Base-by-base conservation (phyloP, 2,329 filamentous ascomycete genomes). In the Cladosporium halotolerans region DNA sequence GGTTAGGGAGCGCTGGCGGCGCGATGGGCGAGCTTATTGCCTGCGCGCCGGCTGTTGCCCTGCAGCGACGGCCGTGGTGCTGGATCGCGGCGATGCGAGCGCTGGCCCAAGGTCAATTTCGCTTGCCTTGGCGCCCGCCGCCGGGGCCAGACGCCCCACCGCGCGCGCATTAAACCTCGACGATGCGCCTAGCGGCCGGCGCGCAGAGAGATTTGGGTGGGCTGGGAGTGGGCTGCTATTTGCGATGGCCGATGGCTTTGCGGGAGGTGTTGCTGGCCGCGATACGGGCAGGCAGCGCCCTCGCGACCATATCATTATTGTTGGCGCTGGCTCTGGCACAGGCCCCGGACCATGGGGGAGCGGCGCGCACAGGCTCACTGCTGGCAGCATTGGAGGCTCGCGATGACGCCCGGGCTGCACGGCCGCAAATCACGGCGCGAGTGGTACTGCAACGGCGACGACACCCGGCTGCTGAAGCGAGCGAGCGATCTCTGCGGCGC, bases 211-310 rank as follows among this genome's bases (percentile, higher is more conserved):
- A 51, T 51, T 51, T 23, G 48, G 48, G 48, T 51, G 48, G 48
- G 48, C 40, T 51, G 48, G 48, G 48, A 51, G 48, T 51, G 48
- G 48, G 48, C 48, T 51, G 44, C 44, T 31, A 51, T 51, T 51
- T 51, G 48, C 48, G 36, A 44, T 51, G 39, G 16, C n/a, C 36
- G 23, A 28, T 28, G 23, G 23, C 23, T 7, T 4, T 28, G 23
- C 23, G 23, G 23, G 23, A 18, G 39, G 28, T 44, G 38, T 23
- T 51, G 33, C 48, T 51, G 48, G 48, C 48, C 36, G 40, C 40
- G 47, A 50, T 51, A 44, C 48, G 32, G 48, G 31, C 48, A 51
- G 48, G 44, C 23, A 28, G 23, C 23, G 23, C 23, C 5, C 4
- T 28, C 7, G 23, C 23, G 23, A 28, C 7, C 23, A 28, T 28